Percentiles rank a stretch among this genome's conserved stretches.
Evolutionary conservation across 192 early-diverging fungal species (phyloP).

Genomic region (Helicostylum pulchrum): DNA sequence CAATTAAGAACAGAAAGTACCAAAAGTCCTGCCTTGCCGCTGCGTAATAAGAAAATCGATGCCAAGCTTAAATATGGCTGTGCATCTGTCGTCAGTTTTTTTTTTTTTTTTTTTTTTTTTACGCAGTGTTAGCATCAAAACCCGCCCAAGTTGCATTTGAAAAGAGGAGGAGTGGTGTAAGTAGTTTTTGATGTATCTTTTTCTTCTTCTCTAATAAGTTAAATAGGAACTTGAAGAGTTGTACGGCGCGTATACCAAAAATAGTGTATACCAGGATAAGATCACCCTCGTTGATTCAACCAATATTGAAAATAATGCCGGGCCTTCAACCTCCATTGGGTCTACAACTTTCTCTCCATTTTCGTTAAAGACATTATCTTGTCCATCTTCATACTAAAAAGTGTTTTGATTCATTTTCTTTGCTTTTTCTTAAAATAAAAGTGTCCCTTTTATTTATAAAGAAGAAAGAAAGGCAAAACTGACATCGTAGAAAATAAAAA

Average conservation of each 20-base stretch:
- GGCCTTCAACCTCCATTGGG: conserved; percentile 1
- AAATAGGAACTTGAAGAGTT: conserved; percentile 14
- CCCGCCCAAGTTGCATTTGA: conserved; percentile 14
- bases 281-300: conserved; percentile 11
- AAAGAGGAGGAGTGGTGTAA: conserved; percentile 4
- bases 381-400: too few relatives aligned
- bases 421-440: too few relatives aligned
- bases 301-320: conserved; percentile 9
- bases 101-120: too few relatives aligned
- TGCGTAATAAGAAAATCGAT: conserved; percentile 13
- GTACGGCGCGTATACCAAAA: conserved; percentile 2
- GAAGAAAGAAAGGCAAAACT: too few relatives aligned
- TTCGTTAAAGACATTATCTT: too few relatives aligned
- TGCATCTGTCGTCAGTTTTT: conserved; percentile 4
- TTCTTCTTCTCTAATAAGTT: conserved; percentile 14
- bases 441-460: too few relatives aligned
- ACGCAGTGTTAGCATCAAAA: conserved; percentile 10
- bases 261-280: conserved; percentile 14
- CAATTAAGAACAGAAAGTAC: conserved; percentile 11
- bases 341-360: too few relatives aligned
- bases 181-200: conserved; percentile 11
- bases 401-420: too few relatives aligned
- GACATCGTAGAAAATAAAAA: too few relatives aligned
- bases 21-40: background rate
- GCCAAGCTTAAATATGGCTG: conserved; percentile 2